A percentile compares a stretch with the other conserved stretches of the same genome.
Conservation (phyloP, 2,329 filamentous ascomycete genomes). For the Tolypocladium endophyticum region DNA sequence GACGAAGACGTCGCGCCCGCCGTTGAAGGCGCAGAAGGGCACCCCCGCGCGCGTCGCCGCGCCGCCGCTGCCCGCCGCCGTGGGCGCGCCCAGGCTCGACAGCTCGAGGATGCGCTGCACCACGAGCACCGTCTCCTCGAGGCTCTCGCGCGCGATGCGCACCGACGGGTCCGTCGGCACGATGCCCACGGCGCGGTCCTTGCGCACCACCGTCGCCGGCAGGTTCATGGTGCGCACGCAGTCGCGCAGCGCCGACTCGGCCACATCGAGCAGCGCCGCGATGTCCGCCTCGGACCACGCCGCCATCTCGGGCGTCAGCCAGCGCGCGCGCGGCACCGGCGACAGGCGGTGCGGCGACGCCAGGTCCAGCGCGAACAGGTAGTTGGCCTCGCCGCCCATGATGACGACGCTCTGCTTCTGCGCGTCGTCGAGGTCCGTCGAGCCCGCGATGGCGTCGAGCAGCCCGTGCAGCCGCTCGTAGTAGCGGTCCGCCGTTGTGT, state of each 20-base stretch:
- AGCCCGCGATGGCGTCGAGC: slow-evolving; percentile 62
- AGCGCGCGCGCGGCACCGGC: slow-evolving; percentile 54
- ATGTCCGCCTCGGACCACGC: slow-evolving; percentile 71
- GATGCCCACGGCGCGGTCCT: slow-evolving; percentile 78
- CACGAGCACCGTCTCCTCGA: slow-evolving; percentile 92
- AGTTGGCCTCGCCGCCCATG: slow-evolving; percentile 94
- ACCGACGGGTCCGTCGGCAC: slow-evolving; percentile 48
- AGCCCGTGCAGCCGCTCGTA: slow-evolving; percentile 80
- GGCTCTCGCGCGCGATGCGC: slow-evolving; percentile 72
- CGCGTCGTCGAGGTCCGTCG: slow-evolving; percentile 45
- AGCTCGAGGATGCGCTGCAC: slow-evolving; percentile 88
- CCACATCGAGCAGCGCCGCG: slow-evolving; percentile 71
- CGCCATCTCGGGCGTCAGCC: slow-evolving; percentile 71
- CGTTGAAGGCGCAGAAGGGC: slow-evolving; percentile 97
- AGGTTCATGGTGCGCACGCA: slow-evolving; percentile 73
- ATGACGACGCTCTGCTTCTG: slow-evolving; percentile 76
- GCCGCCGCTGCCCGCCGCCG: background rate
- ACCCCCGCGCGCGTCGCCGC: slow-evolving; percentile 28
- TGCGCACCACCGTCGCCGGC: slow-evolving; percentile 71
- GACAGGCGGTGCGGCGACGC: slow-evolving; percentile 55
- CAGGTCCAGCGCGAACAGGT: slow-evolving; percentile 71
- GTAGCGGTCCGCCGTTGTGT: slow-evolving; percentile 79
- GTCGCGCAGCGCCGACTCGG: slow-evolving; percentile 72
- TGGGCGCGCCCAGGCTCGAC: slow-evolving; percentile 38
- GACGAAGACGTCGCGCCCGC: slow-evolving; percentile 94